Percentiles rank a stretch among this genome's conserved stretches.
These are phyloP conservation scores for Alternaria incomplexa DNA, from an alignment of 2,329 filamentous ascomycete species.

Conservation along the genomic window DNA sequence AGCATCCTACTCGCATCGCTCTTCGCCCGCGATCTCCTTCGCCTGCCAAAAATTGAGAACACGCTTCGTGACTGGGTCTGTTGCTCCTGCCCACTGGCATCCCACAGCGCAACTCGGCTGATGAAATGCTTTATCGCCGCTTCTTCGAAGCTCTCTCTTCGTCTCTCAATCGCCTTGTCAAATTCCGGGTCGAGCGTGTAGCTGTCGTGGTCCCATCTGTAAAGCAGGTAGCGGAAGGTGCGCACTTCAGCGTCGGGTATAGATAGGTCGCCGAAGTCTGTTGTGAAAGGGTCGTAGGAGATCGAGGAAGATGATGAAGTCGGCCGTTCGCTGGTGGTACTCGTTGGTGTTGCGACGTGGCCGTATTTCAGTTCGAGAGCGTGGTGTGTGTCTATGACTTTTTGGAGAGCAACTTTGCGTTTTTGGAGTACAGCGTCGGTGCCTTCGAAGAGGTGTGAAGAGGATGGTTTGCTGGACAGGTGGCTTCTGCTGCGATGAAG, in stretches of 20 bases:
- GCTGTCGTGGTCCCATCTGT: conserved; percentile 24
- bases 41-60: not conserved
- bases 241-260: conserved; percentile 29
- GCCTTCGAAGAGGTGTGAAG: conserved; percentile 14
- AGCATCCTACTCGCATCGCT: conserved; percentile 16
- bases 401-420: conserved; percentile 18
- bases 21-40: conserved; percentile 7
- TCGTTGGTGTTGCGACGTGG: conserved; percentile 3
- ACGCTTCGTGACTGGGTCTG: conserved; percentile 1
- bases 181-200: conserved; percentile 18
- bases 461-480: not conserved
- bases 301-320: conserved; percentile 6
- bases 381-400: conserved; percentile 23
- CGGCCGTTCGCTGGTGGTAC: conserved; percentile 5
- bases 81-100: conserved; percentile 20
- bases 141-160: conserved; percentile 24
- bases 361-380: conserved; percentile 18
- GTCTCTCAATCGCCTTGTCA: conserved; percentile 14
- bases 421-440: conserved; percentile 24
- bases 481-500: conserved; percentile 14
- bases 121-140: conserved; percentile 29
- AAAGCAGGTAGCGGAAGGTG: conserved; percentile 27
- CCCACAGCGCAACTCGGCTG: conserved; percentile 26
- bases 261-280: conserved; percentile 18
- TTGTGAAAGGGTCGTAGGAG: conserved; percentile 19